phyloP scores from a whole-genome alignment of 2,329 filamentous ascomycete species.

The Ophiostoma tasmaniense region DNA sequence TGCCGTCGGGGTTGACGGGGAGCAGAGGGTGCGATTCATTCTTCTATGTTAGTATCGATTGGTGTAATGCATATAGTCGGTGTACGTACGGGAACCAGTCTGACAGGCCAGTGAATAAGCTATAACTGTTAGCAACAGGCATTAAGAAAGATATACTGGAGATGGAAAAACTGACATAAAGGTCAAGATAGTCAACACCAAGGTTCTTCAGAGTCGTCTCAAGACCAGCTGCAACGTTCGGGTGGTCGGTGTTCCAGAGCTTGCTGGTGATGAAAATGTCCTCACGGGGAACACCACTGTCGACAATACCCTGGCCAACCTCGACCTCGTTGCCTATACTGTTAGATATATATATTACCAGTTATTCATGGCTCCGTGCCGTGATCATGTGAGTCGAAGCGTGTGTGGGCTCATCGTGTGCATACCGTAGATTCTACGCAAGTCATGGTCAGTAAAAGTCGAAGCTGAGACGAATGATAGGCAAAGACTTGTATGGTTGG shows the following conservation, averaged over 20 bases:
- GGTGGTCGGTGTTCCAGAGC: constrained; percentile 53
- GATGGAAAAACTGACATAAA: constrained; percentile 37
- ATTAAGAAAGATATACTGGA: neutral
- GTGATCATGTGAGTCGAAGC: too few relatives aligned
- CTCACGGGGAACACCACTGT: constrained; percentile 36
- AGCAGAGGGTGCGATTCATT: constrained; percentile 13
- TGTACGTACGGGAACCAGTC: neutral
- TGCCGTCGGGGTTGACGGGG: constrained; percentile 15
- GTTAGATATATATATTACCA: neutral
- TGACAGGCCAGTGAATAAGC: neutral
- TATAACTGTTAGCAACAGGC: neutral
- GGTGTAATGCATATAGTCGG: neutral
- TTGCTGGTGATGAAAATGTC: constrained; percentile 52
- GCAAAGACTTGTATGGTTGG: neutral
- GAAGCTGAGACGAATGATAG: neutral
- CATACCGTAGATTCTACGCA: neutral
- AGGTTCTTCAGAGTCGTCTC: constrained; percentile 36
- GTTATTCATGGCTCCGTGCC: neutral
- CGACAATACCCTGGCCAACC: constrained; percentile 39
- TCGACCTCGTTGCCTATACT: constrained; percentile 19
- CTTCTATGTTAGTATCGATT: constrained; percentile 19
- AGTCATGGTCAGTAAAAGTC: neutral
- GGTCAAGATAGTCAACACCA: constrained; percentile 38
- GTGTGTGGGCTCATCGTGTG: neutral
- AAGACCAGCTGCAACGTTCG: constrained; percentile 38